Evolutionary conservation across 2,329 filamentous ascomycete species (phyloP), one percentile per base, ranked within the genome.

Genomic region (Elsinoe fawcettii): DNA sequence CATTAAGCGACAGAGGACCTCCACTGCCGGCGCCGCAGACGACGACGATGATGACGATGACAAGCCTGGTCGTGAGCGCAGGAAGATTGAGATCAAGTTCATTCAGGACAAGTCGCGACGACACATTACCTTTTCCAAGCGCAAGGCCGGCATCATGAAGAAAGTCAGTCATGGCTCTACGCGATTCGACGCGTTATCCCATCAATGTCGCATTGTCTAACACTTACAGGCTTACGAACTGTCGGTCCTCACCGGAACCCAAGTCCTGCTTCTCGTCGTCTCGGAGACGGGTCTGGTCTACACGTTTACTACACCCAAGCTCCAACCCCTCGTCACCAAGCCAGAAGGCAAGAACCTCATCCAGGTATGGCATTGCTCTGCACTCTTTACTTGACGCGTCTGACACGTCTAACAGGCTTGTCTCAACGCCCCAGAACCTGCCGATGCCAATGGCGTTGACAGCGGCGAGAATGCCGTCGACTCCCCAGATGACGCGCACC

Each of bases 11-110:
- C 83, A 82, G 73, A 89, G 93, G 70, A 84, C 88, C 62, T 86
- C 76, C 68, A 60, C 59, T 34, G 77, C 87, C 66, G 71, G 68
- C 55, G 82, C 85, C 55, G 82, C 85, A 55, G 85, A 85, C 68
- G 92, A 97, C 71, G 93, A 97, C 65, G 92, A 97, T 64, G 93
- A 97, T 63, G 91, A 97, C 66, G 91, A 96, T 66, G 92, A 96
- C 74, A 97, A 97, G 84, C 90, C 90, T 62, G 90, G 90, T 70
- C 91, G 93, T 75, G 93, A 97, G 82, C 87, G 93, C 71, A 86
- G 93, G 77, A 99, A 99, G 87, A 99, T 99, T 69, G 93, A 99
- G 77, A 99, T 99, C 79, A 99, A 99, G 82, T 99, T 99, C 78
- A 99, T 99, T 75, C 92, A 91, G 75, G 93, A 99, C 77, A 99